Conservation (phyloP, 768 basidiomycete genomes). For the Leccinum incarnatum region DNA sequence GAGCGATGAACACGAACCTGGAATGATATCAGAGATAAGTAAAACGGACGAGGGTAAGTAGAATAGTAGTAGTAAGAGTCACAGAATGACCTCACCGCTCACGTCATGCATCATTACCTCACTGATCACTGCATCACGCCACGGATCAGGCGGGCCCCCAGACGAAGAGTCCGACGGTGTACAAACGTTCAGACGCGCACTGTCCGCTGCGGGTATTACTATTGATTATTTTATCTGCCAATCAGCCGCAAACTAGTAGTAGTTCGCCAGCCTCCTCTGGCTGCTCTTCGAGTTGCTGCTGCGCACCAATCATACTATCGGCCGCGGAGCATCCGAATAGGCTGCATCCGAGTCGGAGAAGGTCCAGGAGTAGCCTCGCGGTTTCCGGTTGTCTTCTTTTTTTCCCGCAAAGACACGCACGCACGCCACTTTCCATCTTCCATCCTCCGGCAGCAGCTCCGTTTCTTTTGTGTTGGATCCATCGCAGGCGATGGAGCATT, state of each 20-base stretch:
- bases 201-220: neutral
- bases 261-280: neutral
- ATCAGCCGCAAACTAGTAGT: neutral
- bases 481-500: neutral
- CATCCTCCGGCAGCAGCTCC: neutral
- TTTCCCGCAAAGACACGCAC: neutral
- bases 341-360: neutral
- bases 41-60: too few species aligned
- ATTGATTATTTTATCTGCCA: neutral
- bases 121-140: neutral
- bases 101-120: neutral
- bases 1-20: neutral
- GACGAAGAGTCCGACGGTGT: neutral
- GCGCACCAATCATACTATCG: neutral
- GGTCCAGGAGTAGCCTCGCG: neutral
- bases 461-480: conserved; percentile 9
- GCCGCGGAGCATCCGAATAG: neutral
- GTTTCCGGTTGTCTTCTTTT: neutral
- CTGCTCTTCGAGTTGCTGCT: neutral
- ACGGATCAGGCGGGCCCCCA: too few species aligned
- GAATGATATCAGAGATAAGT: neutral
- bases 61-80: too few species aligned
- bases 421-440: neutral
- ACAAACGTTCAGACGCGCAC: neutral
- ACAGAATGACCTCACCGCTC: neutral